These are phyloP conservation scores for Agaricus subrufescens DNA, from an alignment of 768 basidiomycete genomes.

Conservation along the genomic window DNA sequence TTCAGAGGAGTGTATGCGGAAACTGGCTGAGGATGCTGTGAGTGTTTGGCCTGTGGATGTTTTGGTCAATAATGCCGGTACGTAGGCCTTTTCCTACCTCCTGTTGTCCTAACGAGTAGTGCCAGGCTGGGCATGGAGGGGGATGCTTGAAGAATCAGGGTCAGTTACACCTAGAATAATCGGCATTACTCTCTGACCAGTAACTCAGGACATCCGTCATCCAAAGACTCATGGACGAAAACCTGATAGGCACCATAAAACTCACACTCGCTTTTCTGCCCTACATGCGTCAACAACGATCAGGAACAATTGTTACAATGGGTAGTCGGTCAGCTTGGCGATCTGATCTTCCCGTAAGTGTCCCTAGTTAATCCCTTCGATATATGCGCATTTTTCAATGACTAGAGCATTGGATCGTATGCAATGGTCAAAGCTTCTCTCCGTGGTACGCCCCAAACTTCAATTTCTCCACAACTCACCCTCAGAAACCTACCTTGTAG, in stretches of 20 bases:
- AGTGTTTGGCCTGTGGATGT: slow-evolving; percentile 53
- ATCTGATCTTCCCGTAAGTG: slow-evolving; percentile 36
- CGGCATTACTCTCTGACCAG: not conserved
- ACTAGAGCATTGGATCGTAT: slow-evolving; percentile 27
- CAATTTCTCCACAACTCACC: not conserved
- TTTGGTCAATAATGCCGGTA: slow-evolving; percentile 62
- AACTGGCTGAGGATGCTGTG: slow-evolving; percentile 37
- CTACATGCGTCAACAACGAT: slow-evolving; percentile 37
- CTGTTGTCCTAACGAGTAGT: not conserved
- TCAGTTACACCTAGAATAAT: slow-evolving; percentile 20
- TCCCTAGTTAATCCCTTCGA: not conserved
- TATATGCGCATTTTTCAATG: not conserved
- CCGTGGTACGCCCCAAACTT: slow-evolving; percentile 31
- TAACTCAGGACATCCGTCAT: slow-evolving; percentile 28
- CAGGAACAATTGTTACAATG: slow-evolving; percentile 43
- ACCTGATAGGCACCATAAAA: slow-evolving; percentile 48
- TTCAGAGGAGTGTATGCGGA: slow-evolving; percentile 35
- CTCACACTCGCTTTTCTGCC: slow-evolving; percentile 51
- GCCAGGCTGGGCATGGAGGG: slow-evolving; percentile 31
- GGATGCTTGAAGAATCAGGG: slow-evolving; percentile 57
- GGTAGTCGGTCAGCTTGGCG: slow-evolving; percentile 54
- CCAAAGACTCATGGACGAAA: slow-evolving; percentile 37
- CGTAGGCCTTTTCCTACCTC: not conserved
- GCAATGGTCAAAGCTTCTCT: slow-evolving; percentile 57
- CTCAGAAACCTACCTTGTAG: slow-evolving; percentile 19